phyloP scores from a whole-genome alignment of 768 basidiomycete species.

The Suillus paluster region DNA sequence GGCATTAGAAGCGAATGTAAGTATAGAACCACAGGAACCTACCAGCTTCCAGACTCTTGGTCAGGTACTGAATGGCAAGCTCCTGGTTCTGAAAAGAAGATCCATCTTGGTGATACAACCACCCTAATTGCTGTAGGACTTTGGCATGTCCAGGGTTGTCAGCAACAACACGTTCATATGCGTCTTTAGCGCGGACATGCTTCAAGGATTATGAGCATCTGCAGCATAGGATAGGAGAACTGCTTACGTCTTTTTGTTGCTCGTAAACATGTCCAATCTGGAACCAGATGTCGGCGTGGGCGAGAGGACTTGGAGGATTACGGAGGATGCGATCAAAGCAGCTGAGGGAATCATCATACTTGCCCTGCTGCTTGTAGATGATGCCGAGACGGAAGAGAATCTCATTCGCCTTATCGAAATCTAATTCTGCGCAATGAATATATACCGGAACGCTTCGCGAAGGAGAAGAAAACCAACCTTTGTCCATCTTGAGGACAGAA shows the following conservation, averaged over 20 bases:
- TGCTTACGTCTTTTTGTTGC: constrained; percentile 90
- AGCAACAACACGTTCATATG: constrained; percentile 92
- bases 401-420: constrained; percentile 98
- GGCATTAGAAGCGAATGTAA: neutral
- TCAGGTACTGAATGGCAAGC: constrained; percentile 89
- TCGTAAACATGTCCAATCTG: constrained; percentile 99
- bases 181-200: constrained; percentile 90
- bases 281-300: constrained; percentile 99
- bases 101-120: constrained; percentile 96
- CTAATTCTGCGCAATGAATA: constrained; percentile 47
- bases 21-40: constrained; percentile 28
- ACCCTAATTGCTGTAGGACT: constrained; percentile 96
- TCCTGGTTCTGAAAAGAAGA: constrained; percentile 97
- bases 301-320: constrained; percentile 93
- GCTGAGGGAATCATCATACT: constrained; percentile 83
- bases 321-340: constrained; percentile 98
- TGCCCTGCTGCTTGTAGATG: constrained; percentile 98
- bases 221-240: neutral
- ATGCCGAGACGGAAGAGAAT: constrained; percentile 98
- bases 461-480: constrained; percentile 57
- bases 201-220: constrained; percentile 37
- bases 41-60: constrained; percentile 96
- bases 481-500: constrained; percentile 95
- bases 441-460: constrained; percentile 21
- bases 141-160: constrained; percentile 96